Conservation (phyloP, 208 protist species). For the Crithidia thermophila region DNA sequence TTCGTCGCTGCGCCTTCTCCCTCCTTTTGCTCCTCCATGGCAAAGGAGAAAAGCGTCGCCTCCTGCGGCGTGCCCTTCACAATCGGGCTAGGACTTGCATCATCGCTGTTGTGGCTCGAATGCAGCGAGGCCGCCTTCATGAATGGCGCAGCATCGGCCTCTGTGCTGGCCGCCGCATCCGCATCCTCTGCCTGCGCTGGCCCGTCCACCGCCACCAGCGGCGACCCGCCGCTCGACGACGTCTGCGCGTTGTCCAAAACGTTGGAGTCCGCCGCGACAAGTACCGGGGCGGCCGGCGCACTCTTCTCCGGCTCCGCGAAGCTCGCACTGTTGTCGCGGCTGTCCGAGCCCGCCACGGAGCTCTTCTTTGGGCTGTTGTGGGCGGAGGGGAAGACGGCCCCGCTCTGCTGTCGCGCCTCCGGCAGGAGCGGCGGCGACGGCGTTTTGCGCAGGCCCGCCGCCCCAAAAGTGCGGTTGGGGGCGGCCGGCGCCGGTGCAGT, state of each 20-base stretch:
- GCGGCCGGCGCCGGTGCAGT: background rate
- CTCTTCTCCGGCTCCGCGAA: background rate
- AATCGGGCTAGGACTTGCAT: background rate
- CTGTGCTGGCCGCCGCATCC: background rate
- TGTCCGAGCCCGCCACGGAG: background rate
- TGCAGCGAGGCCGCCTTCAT: background rate
- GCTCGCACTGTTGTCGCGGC: background rate
- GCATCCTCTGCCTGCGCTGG: background rate
- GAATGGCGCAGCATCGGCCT: background rate
- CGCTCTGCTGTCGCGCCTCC: constrained; percentile 7
- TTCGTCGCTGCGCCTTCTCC: too few relatives aligned
- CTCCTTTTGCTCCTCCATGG: too few relatives aligned
- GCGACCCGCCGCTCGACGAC: background rate
- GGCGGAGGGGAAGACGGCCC: background rate
- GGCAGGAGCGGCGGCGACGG: constrained; percentile 6
- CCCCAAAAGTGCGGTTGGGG: too few relatives aligned
- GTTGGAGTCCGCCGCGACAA: background rate
- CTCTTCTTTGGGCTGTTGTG: background rate
- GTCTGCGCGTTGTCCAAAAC: background rate
- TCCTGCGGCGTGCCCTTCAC: background rate
- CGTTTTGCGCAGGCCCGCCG: constrained; percentile 18
- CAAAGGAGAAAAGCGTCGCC: constrained; percentile 1
- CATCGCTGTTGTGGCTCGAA: background rate
- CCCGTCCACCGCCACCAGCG: background rate
- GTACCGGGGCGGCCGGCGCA: background rate